Percentiles rank a stretch among this genome's conserved stretches.
phyloP scores from a whole-genome alignment of 1,284 basidiomycete genomes.

The Apiotrichum sp. region DNA sequence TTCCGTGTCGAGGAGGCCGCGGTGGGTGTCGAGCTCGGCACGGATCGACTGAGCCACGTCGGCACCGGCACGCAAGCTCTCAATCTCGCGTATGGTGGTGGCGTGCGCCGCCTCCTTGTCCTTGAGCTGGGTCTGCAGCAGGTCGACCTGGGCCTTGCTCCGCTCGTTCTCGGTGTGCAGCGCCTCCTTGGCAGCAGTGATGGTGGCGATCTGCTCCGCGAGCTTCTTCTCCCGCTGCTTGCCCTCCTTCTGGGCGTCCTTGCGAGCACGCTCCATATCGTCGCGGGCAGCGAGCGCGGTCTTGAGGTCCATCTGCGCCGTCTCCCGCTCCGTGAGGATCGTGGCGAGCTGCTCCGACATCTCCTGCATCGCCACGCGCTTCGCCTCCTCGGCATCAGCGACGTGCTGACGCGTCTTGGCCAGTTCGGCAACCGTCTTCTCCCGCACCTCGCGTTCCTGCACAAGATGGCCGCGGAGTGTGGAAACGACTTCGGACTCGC shows the following conservation, averaged over 20 bases:
- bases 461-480: constrained; percentile 23
- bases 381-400: not conserved
- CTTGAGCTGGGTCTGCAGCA: constrained; percentile 1
- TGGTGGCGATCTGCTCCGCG: not conserved
- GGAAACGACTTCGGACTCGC: constrained; percentile 21
- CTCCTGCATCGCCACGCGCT: not conserved
- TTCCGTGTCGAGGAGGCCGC: constrained; percentile 1
- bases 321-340: not conserved
- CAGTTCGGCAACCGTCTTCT: not conserved
- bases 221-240: constrained; percentile 7
- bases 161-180: constrained; percentile 2
- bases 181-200: not conserved
- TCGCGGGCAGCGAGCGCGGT: not conserved
- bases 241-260: not conserved
- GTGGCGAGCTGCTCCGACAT: not conserved
- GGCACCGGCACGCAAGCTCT: constrained; percentile 17
- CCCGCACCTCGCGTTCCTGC: constrained; percentile 1
- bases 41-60: constrained; percentile 13
- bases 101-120: not conserved
- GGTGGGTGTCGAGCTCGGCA: constrained; percentile 9
- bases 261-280: not conserved
- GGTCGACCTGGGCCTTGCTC: constrained; percentile 1
- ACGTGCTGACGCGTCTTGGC: not conserved
- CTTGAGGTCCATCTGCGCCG: not conserved
- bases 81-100: constrained; percentile 10